Evolutionary conservation across 306 rosid genomes (phyloP).

Genomic region (Pterocarpus santalinus): DNA sequence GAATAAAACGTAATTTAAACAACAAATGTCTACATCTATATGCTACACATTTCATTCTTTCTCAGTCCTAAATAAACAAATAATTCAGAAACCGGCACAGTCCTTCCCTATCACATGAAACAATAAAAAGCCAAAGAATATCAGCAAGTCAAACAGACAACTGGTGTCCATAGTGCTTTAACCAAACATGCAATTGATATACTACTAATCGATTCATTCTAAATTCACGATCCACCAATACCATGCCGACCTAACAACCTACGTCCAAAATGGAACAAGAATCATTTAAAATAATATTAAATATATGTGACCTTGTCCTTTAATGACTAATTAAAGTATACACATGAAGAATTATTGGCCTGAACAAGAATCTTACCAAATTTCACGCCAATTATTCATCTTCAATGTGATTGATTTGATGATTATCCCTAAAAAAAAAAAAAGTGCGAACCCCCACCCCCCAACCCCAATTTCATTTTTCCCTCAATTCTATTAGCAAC

Average conservation of each 20-base stretch:
- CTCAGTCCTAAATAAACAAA: conserved; percentile 9
- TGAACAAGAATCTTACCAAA: conserved; percentile 25
- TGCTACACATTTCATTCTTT: background rate
- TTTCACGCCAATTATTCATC: background rate
- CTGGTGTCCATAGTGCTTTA: background rate
- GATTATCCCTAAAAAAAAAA: background rate
- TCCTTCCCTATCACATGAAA: background rate
- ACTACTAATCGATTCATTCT: conserved; percentile 14
- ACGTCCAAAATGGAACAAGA: conserved; percentile 7
- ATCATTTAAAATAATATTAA: conserved; percentile 2
- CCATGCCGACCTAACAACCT: conserved; percentile 9
- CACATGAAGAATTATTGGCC: background rate
- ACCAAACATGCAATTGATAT: background rate
- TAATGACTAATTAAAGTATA: background rate
- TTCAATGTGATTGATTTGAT: background rate
- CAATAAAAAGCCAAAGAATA: background rate
- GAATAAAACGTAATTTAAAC: background rate
- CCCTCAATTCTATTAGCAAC: conserved; percentile 30
- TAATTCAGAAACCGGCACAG: background rate
- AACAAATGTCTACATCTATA: background rate
- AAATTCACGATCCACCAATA: conserved; percentile 1
- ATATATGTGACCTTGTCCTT: background rate
- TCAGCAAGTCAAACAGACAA: background rate
- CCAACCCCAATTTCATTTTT: background rate
- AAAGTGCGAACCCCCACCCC: background rate